Evolutionary conservation across 2,329 filamentous ascomycete genomes (phyloP), one percentile per base, ranked within the genome.

Genomic region (Xylaria polymorpha): DNA sequence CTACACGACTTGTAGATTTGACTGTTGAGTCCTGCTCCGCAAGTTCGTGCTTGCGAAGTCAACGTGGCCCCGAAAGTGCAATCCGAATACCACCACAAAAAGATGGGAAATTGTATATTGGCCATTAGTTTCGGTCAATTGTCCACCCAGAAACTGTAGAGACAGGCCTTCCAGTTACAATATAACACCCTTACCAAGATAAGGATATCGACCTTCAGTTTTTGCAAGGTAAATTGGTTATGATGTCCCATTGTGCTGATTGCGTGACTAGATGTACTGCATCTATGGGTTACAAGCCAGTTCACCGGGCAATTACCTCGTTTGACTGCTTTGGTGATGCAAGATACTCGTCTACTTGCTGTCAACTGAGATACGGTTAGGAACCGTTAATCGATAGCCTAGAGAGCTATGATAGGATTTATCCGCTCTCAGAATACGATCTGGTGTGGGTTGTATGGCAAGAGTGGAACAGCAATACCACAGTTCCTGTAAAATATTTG

Each of bases 391-490:
- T 35, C 20, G 18, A 29, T 32, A 29, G 22, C n/a, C 50, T 22
- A 37, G 44, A 58, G 25, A 60, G 50, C 4, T 29, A 39, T 39
- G 18, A 32, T 22, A 8, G 43, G 25, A 25, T 44, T 25, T 43
- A 48, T 37, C 43, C 35, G 29, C 25, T 37, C 41, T 3, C 3
- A 25, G 20, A 29, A 22, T 53, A 48, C 51, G 65, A 29, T 61
- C 29, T 39, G 18, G 20, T 48, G n/a, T 32, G 12, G 22, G 12
- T 51, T 62, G 22, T 22, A 53, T 62, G 22, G 53, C 43, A 61
- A 65, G 18, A 37, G 9, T 58, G 10, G 51, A 53, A 41, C 25
- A 53, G 51, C 43, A 37, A 46, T n/a, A 25, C 32, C n/a, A 46
- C 29, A 39, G 15, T 46, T 58, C 8, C 35, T 20, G 4, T 1